These are phyloP conservation scores for Acorus calamus DNA, from an alignment of 106 monocot species.

Conservation along the genomic window DNA sequence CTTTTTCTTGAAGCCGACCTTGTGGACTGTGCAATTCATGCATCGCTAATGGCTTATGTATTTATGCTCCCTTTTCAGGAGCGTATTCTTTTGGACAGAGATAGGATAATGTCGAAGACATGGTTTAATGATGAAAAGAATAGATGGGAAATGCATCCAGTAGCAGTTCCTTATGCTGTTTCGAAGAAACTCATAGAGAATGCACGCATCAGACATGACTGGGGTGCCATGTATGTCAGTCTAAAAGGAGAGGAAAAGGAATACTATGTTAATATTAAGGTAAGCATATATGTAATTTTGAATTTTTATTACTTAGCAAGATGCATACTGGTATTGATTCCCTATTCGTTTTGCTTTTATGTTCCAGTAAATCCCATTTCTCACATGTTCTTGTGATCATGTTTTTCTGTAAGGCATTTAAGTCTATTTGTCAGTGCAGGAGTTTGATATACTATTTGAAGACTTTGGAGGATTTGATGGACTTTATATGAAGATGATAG, in stretches of 20 bases:
- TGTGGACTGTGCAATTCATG: too few species aligned
- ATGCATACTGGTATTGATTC: too few species aligned
- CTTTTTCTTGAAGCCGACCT: too few species aligned
- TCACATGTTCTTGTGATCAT: not conserved
- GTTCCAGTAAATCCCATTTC: not conserved
- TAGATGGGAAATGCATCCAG: conserved; percentile 90
- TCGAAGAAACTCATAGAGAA: conserved; percentile 61
- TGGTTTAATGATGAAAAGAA: conserved; percentile 78
- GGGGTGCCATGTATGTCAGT: conserved; percentile 74
- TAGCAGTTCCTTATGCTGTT: conserved; percentile 73
- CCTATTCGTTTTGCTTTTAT: not conserved
- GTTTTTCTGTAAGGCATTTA: not conserved
- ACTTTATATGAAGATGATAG: conserved; percentile 63
- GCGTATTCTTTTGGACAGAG: conserved; percentile 52
- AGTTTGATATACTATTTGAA: conserved; percentile 77
- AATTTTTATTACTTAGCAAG: not conserved
- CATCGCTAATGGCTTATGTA: not conserved
- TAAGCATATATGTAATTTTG: conserved; percentile 6
- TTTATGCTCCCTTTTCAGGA: conserved; percentile 36
- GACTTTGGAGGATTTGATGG: conserved; percentile 87
- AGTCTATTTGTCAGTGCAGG: conserved; percentile 21
- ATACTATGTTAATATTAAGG: conserved; percentile 80
- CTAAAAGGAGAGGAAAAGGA: conserved; percentile 86
- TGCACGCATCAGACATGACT: conserved; percentile 79
- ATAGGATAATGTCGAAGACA: conserved; percentile 59